Base-by-base conservation (phyloP, 2,329 filamentous ascomycete species). In the Hysterium pulicare region DNA sequence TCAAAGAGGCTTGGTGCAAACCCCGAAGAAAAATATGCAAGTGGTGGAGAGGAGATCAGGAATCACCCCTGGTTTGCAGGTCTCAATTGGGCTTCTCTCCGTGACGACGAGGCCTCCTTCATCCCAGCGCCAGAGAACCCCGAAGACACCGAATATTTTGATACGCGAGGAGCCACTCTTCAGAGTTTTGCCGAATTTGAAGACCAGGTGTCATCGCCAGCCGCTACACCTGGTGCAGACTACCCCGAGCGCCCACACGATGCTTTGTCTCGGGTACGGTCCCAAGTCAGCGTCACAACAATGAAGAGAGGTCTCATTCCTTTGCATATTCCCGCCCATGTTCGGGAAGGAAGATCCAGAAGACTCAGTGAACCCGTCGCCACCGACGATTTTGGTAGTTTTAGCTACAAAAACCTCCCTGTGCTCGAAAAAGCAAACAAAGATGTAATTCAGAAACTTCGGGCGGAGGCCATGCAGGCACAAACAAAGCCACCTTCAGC, bases 391-490 rank as follows among this genome's bases (percentile, higher is more conserved):
- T 98, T 98, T 73, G 93, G 93, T 23, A 90, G 82, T 49, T 98
- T 98, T 67, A 82, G 89, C 30, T 98, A 95, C 76, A 98, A 98
- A 71, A 98, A 98, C 57, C 72, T 98, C 37, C 90, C 91, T 0
- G 91, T 97, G 16, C 76, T 98, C 15, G 93, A 97, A 58, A 97
- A 96, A 67, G 93, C 93, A 41, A 98, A 98, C 69, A 98, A 98
- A 64, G 93, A 98, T 58, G 90, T 97, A 22, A 95, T 98, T 23
- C 90, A 97, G 58, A 97, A 97, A 65, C 75, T 98, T 44, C 84
- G 90, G 9, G 89, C 90, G 17, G 90, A 97, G 66, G 90, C 93
- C 3, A 77, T 96, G 71, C 90, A 84, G 56, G 75, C 77, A 26
- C 80, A 83, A 54, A 75, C 75, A 47, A 79, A 81, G 50, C 44